phyloP scores from a whole-genome alignment of 306 rosid species.

The Lathyrus oleraceus region DNA sequence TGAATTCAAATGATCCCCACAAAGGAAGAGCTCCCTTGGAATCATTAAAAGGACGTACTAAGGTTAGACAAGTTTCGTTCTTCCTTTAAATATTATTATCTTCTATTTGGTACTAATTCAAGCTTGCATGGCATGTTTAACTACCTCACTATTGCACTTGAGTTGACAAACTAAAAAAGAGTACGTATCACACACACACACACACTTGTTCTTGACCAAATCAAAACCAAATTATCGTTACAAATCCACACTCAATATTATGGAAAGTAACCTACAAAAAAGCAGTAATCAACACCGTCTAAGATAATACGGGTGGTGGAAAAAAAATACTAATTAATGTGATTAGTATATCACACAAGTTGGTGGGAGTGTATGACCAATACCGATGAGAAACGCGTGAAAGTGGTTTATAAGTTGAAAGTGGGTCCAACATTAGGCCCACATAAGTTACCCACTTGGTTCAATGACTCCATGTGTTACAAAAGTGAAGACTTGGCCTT shows the following conservation, averaged over 20 bases:
- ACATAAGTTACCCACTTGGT: constrained; percentile 19
- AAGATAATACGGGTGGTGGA: neutral
- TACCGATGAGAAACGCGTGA: constrained; percentile 1
- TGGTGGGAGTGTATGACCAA: constrained; percentile 24
- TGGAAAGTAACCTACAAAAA: constrained; percentile 39
- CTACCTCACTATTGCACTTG: neutral
- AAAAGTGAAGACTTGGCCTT: constrained; percentile 19
- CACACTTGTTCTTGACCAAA: constrained; percentile 28
- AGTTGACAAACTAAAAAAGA: neutral
- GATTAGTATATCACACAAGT: constrained; percentile 16
- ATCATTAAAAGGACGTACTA: constrained; percentile 15
- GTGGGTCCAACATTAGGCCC: constrained; percentile 16
- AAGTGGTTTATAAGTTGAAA: constrained; percentile 3
- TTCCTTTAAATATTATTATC: constrained; percentile 28
- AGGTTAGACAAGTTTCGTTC: constrained; percentile 13
- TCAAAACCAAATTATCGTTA: constrained; percentile 23
- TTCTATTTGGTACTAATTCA: constrained; percentile 18
- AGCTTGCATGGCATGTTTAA: constrained; percentile 5
- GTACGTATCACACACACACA: neutral
- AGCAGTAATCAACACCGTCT: neutral
- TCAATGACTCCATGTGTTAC: constrained; percentile 17
- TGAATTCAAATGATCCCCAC: constrained; percentile 31
- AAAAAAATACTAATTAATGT: neutral
- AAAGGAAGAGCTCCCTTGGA: constrained; percentile 24
- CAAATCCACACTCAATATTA: neutral